Evolutionary conservation across 345 rosid genomes (phyloP), one percentile per base, ranked within the genome.

Genomic region (Aethionema arabicum): DNA sequence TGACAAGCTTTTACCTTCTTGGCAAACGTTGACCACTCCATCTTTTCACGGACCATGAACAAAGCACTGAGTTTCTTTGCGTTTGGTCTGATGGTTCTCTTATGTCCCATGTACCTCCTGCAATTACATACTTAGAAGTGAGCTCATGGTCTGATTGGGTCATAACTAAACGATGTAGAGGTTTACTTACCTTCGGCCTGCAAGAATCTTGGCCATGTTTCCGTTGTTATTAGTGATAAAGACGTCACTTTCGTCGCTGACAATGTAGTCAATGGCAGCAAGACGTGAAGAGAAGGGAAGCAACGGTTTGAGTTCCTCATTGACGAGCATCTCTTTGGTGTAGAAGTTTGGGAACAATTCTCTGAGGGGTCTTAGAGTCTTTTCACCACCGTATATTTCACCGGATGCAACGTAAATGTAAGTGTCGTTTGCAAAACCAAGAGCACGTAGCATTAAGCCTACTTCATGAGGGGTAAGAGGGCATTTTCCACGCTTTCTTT

Each of bases 161-260:
- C 27, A 21, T 2, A 21, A 21, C 27, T 21, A 21, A 21, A 21
- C 27, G 27, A 21, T 21, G 2, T 5, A 35, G 39, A 32, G 5
- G n/a, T 48, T 48, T 57, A 58, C 83, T 84, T 69, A 95, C 99
- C 99, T 95, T 82, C 91, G 74, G 56, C 99, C 99, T 6, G 99
- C 93, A 61, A 95, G 98, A 75, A 88, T 88, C 82, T 88, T 95
- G 68, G 97, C 99, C 99, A 95, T 95, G 54, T 95, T 95, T 73
- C 98, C 99, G 44, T 95, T 95, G 59, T 95, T 95, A 46, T 90
- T 95, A 29, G 99, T 85, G 77, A 88, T 83, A 67, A 90, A 95
- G 61, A 90, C 98, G 13, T 95, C 97, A 48, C 99, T 95, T 68
- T 90, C 91, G 31, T 95, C 98, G 55, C 88, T 87, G 57, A 80